Base-by-base conservation (phyloP, 2,329 filamentous ascomycete genomes). In the Cercospora nicotianae region DNA sequence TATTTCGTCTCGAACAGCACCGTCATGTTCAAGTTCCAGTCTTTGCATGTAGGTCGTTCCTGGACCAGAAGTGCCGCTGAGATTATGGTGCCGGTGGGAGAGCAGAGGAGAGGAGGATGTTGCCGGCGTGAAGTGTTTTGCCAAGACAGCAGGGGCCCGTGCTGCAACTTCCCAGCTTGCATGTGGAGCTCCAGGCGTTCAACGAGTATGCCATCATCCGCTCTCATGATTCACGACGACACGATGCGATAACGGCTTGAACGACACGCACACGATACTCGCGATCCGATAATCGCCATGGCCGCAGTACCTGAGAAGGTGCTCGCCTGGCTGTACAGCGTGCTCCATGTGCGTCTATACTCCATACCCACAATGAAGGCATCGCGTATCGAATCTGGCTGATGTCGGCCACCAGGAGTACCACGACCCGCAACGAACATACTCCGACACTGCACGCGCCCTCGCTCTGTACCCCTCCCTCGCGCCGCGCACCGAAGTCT, bases 291-390 rank as follows among this genome's bases (percentile, higher is more conserved):
- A 45, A 45, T 13, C 4, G 31, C 39, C 59, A 61, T 61, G 59
- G 81, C 85, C 69, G 88, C 89, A 75, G 91, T 97, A 78, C 91
- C 92, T 75, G 93, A 96, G 80, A 91, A 93, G 82, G 90, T 96
- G 69, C 85, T 98, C 76, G 94, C 93, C 82, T 98, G 94, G 94
- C 89, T 98, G 5, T 97, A 96, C 82, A 95, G 92, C 81, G 90
- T 97, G 65, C 82, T 98, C 67, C 75, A 76, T 61, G 76, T 77
- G 67, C 92, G 90, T 70, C 23, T 28, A 60, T 39, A 63, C 36
- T 39, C 42, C 45, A 51, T 13, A 3, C 16, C 9, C 10, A 13
- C 8, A 26, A 53, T 67, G 26, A 59, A 20, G 26, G n/a, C 59
- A 23, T 23, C 13, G 42, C 26, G n/a, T 42, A n/a, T 57, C 33